phyloP scores from a whole-genome alignment of 1,284 basidiomycete species.

The Meripilus lineatus region DNA sequence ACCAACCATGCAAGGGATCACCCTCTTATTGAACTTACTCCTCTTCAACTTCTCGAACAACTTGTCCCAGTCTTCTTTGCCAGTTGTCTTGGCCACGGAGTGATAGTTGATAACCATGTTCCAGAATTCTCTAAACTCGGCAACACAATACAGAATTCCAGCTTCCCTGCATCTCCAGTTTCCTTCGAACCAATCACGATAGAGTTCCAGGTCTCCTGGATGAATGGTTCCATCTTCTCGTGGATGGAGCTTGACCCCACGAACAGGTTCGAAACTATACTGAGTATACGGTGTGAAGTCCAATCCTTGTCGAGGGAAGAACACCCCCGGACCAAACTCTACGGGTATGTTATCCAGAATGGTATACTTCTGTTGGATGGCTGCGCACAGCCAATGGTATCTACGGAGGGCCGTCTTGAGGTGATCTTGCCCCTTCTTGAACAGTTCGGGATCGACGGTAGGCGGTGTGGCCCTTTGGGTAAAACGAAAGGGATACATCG shows the following conservation, averaged over 20 bases:
- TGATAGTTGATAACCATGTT: conserved; percentile 22
- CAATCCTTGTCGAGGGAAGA: conserved; percentile 9
- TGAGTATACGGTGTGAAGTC: conserved; percentile 11
- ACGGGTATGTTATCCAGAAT: conserved; percentile 4
- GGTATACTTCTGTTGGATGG: conserved; percentile 6
- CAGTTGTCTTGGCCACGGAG: conserved; percentile 16
- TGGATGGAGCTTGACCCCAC: conserved; percentile 19
- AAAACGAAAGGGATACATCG: no score
- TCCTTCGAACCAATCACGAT: conserved; percentile 7
- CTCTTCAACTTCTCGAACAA: conserved; percentile 15
- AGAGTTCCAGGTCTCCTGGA: conserved; percentile 16
- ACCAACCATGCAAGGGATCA: conserved; percentile 22
- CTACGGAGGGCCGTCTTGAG: conserved; percentile 5
- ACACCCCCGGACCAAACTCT: conserved; percentile 1
- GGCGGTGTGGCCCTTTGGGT: no score
- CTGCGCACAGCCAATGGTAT: conserved; percentile 15
- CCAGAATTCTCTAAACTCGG: conserved; percentile 15
- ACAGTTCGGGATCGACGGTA: no score
- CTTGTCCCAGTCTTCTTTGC: conserved; percentile 16
- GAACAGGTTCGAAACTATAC: conserved; percentile 11
- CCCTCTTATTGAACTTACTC: conserved; percentile 10
- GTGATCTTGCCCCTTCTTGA: conserved; percentile 11
- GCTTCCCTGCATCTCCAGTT: conserved; percentile 19
- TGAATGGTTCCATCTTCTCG: conserved; percentile 18
- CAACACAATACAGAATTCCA: conserved; percentile 15